A percentile compares a stretch with the other conserved stretches of the same genome.
These are phyloP conservation scores for Mariannaea sp. DNA, from an alignment of 2,329 filamentous ascomycete genomes.

Conservation along the genomic window DNA sequence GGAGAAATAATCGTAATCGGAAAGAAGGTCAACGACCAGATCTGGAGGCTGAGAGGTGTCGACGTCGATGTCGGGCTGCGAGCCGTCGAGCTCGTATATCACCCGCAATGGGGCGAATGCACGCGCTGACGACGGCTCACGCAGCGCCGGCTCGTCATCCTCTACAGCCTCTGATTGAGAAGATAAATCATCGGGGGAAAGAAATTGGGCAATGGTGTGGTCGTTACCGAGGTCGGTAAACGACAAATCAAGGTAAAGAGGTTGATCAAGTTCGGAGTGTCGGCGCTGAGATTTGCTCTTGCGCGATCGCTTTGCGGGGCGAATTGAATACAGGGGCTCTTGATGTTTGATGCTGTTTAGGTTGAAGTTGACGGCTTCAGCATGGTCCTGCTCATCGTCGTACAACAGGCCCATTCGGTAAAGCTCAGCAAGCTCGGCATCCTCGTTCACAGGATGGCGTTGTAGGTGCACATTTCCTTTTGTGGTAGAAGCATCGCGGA, in stretches of 20 bases:
- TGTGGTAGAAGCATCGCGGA: constrained; percentile 47
- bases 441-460: constrained; percentile 37
- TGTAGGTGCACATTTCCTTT: constrained; percentile 40
- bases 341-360: constrained; percentile 47
- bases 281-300: constrained; percentile 31
- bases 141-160: constrained; percentile 26
- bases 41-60: constrained; percentile 46
- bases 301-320: constrained; percentile 42
- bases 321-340: constrained; percentile 47
- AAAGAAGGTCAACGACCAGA: constrained; percentile 41
- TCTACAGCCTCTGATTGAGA: constrained; percentile 22
- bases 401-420: constrained; percentile 53
- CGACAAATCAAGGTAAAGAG: constrained; percentile 47
- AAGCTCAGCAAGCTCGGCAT: constrained; percentile 47
- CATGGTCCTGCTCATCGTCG: constrained; percentile 46
- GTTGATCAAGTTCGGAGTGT: constrained; percentile 32
- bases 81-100: constrained; percentile 47
- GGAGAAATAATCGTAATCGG: constrained; percentile 46
- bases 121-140: constrained; percentile 18
- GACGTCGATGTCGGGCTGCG: constrained; percentile 41
- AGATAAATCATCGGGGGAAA: constrained; percentile 37
- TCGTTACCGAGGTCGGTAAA: constrained; percentile 50
- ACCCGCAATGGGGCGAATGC: constrained; percentile 44
- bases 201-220: constrained; percentile 45
- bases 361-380: constrained; percentile 43